These are phyloP conservation scores for Penicillium silybi DNA, from an alignment of 495 filamentous ascomycete species.

Conservation along the genomic window DNA sequence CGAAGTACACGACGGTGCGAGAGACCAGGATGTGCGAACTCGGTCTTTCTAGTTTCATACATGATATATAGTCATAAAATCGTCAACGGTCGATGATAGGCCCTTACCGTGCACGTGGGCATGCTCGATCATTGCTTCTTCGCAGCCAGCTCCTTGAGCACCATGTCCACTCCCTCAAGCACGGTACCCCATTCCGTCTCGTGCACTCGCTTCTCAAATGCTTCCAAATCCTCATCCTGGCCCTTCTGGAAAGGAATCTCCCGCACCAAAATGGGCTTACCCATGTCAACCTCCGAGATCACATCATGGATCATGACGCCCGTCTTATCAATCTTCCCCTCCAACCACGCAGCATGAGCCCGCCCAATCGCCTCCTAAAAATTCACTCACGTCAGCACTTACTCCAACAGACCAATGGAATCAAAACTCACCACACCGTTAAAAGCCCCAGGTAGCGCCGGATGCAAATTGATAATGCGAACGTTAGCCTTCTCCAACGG, in stretches of 20 bases:
- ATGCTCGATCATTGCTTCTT: constrained; percentile 19
- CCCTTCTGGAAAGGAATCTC: constrained; percentile 68
- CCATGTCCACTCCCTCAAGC: constrained; percentile 61
- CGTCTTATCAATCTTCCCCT: constrained; percentile 69
- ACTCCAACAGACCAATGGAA: background rate
- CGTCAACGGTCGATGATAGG: constrained; percentile 14
- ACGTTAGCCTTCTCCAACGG: constrained; percentile 58
- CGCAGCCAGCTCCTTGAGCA: constrained; percentile 43
- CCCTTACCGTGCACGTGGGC: background rate
- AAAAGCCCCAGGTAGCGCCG: constrained; percentile 70
- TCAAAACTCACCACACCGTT: constrained; percentile 58
- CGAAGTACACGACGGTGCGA: background rate
- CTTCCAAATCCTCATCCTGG: constrained; percentile 56
- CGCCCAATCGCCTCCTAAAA: constrained; percentile 64
- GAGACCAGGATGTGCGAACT: background rate
- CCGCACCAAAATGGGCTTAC: constrained; percentile 64
- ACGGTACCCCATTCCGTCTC: constrained; percentile 65
- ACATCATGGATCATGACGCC: constrained; percentile 95
- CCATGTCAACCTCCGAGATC: constrained; percentile 79
- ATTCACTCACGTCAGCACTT: constrained; percentile 2
- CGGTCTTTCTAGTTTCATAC: constrained; percentile 16
- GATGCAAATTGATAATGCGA: constrained; percentile 84
- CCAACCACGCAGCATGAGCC: constrained; percentile 70
- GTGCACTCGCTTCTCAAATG: constrained; percentile 69
- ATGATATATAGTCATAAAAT: constrained; percentile 26